phyloP scores from a whole-genome alignment of 2,329 filamentous ascomycete genomes.

The Verticillium isaacii region DNA sequence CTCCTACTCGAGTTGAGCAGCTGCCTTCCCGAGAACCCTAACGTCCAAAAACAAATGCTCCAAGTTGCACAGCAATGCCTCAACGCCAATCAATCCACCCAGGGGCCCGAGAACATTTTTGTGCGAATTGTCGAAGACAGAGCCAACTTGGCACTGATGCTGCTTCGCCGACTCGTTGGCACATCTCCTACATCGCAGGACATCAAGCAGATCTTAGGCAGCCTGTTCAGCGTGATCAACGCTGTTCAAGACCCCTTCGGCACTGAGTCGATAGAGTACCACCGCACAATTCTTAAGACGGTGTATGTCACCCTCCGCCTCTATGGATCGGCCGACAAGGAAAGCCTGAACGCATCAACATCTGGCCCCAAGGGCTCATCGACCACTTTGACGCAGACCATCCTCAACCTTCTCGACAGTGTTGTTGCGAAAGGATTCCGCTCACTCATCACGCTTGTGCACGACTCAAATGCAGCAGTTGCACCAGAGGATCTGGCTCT shows the following conservation, averaged over 20 bases:
- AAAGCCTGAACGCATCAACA: conserved; percentile 13
- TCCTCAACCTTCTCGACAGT: conserved; percentile 75
- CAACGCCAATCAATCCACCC: conserved; percentile 66
- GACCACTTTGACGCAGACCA: conserved; percentile 49
- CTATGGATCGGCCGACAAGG: conserved; percentile 38
- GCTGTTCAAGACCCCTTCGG: conserved; percentile 50
- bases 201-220: conserved; percentile 44
- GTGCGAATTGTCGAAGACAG: conserved; percentile 69
- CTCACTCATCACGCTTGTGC: conserved; percentile 73
- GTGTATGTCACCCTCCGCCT: conserved; percentile 78
- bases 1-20: conserved; percentile 79
- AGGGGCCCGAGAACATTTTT: conserved; percentile 77
- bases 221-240: conserved; percentile 48
- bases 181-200: conserved; percentile 43
- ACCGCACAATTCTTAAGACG: conserved; percentile 77
- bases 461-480: conserved; percentile 63
- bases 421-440: conserved; percentile 81
- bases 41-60: conserved; percentile 64
- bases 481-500: conserved; percentile 79
- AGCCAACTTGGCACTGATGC: conserved; percentile 73
- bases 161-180: conserved; percentile 76
- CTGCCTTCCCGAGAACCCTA: conserved; percentile 45
- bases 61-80: conserved; percentile 75
- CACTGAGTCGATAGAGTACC: conserved; percentile 58
- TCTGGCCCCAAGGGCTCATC: conserved; percentile 25